Evolutionary conservation across 192 early-diverging fungal genomes (phyloP), one percentile per base, ranked within the genome.

Genomic region (Coemansia sp.): DNA sequence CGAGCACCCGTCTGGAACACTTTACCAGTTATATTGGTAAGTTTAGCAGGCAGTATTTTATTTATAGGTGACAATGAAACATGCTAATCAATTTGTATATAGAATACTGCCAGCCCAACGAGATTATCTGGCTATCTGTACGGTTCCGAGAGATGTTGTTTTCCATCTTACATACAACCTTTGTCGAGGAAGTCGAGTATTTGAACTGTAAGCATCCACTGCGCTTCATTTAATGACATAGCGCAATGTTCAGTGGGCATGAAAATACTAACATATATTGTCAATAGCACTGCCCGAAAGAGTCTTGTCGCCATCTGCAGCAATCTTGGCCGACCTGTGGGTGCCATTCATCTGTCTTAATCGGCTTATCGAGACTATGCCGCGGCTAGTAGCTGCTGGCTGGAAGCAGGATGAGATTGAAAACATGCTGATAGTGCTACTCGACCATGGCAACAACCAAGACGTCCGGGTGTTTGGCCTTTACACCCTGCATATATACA

Each of bases 401-500:
- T 80, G 77, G 77, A 58, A 59, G 25, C 68, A 67, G 27, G 8
- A 29, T 1, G 62, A 75, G 43, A 80, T 80, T n/a, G 77, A 75
- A 38, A 80, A 75, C 32, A 72, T 80, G 60, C 32, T 80, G 52
- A 63, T 80, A 19, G 67, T 80, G 4, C 37, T 75, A 23, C 72
- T 80, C 11, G 77, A 80, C 25, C 77, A 80, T 29, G 77, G 77
- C 23, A 80, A 80, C 51, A 74, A 80, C 60, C 68, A 67, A 2
- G 77, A 74, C 17, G 69, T 80, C 39, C 72, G 77, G 15, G 39
- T 60, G 9, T 63, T 80, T 14, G 77, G 77, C 1, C 58, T 62
- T 12, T 69, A 80, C 22, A 62, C 66, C 0, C 62, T 80, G 29
- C 48, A 55, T 17, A 29, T 75, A 10, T 80, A 80, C 39, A 75